These are phyloP conservation scores for Chrysanthemum lavandulifolium DNA, from an alignment of 129 eudicot genomes.

Conservation along the genomic window DNA sequence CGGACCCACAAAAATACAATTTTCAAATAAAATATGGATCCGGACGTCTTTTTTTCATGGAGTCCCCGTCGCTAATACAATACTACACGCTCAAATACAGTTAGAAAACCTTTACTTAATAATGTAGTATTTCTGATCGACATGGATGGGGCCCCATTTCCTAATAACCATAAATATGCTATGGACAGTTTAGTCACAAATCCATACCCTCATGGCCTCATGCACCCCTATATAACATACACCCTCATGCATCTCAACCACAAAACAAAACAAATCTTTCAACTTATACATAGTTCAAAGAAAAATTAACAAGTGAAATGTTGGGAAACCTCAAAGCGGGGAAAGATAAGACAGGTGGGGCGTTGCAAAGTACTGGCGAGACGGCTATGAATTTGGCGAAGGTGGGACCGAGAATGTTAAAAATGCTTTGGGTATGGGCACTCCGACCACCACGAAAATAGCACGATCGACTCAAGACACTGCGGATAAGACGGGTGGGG, in stretches of 20 bases:
- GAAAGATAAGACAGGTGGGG: slow-evolving; percentile 43
- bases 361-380: slow-evolving; percentile 28
- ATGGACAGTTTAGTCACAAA: too few species aligned
- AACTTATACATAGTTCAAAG: slow-evolving; percentile 21
- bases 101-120: too few species aligned
- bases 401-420: slow-evolving; percentile 67
- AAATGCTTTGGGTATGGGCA: slow-evolving; percentile 52
- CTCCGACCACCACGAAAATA: background rate
- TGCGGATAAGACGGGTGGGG: slow-evolving; percentile 52
- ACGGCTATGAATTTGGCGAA: slow-evolving; percentile 56
- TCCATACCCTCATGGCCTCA: too few species aligned
- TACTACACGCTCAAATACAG: too few species aligned
- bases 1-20: too few species aligned
- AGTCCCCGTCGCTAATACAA: too few species aligned
- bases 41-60: too few species aligned
- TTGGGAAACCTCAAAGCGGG: slow-evolving; percentile 31
- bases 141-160: too few species aligned
- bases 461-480: slow-evolving; percentile 40
- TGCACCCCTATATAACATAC: slow-evolving; percentile 6
- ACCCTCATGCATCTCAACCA: slow-evolving; percentile 13
- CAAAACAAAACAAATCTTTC: slow-evolving; percentile 5
- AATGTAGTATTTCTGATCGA: too few species aligned
- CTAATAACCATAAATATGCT: too few species aligned
- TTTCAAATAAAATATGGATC: too few species aligned
- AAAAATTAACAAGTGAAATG: slow-evolving; percentile 37